phyloP scores from a whole-genome alignment of 2,329 filamentous ascomycete species.

The Pseudocercospora cruenta region DNA sequence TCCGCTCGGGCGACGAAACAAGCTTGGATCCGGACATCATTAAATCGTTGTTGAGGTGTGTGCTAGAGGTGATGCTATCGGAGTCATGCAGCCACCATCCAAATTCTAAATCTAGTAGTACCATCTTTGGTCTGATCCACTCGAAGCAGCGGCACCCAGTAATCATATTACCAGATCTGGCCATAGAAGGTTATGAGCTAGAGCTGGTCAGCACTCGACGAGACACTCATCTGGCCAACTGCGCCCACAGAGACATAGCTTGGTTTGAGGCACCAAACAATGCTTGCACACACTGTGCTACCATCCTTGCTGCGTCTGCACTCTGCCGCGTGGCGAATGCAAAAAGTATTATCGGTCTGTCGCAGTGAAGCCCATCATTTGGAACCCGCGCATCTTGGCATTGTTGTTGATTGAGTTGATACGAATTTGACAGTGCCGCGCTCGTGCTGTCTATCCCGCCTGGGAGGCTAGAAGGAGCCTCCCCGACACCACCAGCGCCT shows the following conservation, averaged over 20 bases:
- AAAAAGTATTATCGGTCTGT: neutral
- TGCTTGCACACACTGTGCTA: neutral
- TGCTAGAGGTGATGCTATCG: slow-evolving; percentile 7
- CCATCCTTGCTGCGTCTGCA: neutral
- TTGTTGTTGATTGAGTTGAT: neutral
- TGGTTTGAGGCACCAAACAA: neutral
- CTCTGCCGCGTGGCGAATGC: neutral
- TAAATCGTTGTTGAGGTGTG: slow-evolving; percentile 12
- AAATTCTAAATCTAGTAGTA: slow-evolving; percentile 6
- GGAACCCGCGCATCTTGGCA: neutral
- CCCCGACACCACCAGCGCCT: neutral
- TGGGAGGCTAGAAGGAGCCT: neutral
- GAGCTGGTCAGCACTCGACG: slow-evolving; percentile 3
- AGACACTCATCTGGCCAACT: neutral
- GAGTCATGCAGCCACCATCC: slow-evolving; percentile 11
- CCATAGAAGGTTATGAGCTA: neutral
- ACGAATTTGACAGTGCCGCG: neutral
- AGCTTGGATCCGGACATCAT: slow-evolving; percentile 2
- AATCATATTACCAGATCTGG: slow-evolving; percentile 15
- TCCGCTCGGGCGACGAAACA: neutral
- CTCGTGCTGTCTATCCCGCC: neutral
- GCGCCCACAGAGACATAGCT: neutral
- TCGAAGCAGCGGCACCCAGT: slow-evolving; percentile 4
- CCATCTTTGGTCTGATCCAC: slow-evolving; percentile 15
- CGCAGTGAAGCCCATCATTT: neutral